A percentile compares a stretch with the other conserved stretches of the same genome.
Evolutionary conservation across 2,329 filamentous ascomycete species (phyloP).

Genomic region (Pseudocercospora cruenta): DNA sequence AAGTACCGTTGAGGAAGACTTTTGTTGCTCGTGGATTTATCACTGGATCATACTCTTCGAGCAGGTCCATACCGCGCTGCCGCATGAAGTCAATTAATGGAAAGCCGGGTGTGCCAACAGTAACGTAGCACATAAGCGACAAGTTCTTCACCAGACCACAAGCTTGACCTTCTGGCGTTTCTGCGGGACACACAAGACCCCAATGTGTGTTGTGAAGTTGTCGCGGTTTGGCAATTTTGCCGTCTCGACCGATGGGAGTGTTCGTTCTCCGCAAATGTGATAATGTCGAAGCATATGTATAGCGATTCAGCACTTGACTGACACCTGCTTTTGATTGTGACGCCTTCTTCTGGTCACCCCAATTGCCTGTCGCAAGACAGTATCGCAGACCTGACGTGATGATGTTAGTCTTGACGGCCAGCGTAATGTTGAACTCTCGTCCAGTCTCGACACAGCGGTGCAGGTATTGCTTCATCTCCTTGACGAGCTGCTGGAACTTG

Average conservation of each 20-base stretch:
- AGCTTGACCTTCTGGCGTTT: conserved; percentile 97
- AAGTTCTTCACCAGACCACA: conserved; percentile 98
- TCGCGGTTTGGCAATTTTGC: conserved; percentile 95
- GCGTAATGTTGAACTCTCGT: conserved; percentile 84
- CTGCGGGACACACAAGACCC: conserved; percentile 94
- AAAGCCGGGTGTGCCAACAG: conserved; percentile 86
- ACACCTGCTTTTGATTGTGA: conserved; percentile 94
- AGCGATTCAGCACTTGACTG: conserved; percentile 95
- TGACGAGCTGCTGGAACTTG: conserved; percentile 86
- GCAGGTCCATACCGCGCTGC: conserved; percentile 89
- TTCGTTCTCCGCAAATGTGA: conserved; percentile 97
- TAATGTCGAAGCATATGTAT: conserved; percentile 93
- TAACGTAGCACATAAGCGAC: conserved; percentile 97
- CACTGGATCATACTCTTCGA: conserved; percentile 78
- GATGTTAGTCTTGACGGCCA: conserved; percentile 88
- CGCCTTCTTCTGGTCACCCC: conserved; percentile 99
- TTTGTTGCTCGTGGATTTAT: conserved; percentile 89
- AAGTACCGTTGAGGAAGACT: conserved; percentile 96
- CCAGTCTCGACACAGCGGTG: conserved; percentile 89
- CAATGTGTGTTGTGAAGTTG: conserved; percentile 99
- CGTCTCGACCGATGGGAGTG: conserved; percentile 95
- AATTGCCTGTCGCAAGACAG: conserved; percentile 95
- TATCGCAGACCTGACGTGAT: conserved; percentile 95
- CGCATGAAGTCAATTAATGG: conserved; percentile 96
- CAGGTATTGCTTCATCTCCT: conserved; percentile 87